Conservation (phyloP, 1,139 yeast genomes). For the Sugiyamaella pinicola region DNA sequence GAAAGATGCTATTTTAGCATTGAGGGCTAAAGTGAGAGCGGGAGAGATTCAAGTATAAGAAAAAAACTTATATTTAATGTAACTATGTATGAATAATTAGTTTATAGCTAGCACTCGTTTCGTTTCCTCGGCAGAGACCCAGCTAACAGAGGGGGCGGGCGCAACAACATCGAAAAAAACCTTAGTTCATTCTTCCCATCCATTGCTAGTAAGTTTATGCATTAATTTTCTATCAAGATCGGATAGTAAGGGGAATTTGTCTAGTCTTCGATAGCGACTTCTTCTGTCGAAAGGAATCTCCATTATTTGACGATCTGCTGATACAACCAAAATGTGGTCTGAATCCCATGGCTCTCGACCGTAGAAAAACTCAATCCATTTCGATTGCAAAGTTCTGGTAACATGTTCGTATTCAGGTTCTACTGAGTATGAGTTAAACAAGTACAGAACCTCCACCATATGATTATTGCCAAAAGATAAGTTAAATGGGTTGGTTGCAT, state of each 20-base stretch:
- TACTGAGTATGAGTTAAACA: constrained; percentile 33
- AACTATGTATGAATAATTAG: background rate
- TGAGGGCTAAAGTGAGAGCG: constrained; percentile 32
- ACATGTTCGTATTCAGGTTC: constrained; percentile 23
- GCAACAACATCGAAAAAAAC: too few relatives aligned
- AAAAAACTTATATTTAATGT: background rate
- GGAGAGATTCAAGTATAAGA: constrained; percentile 25
- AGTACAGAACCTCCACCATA: constrained; percentile 39
- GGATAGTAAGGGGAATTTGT: constrained; percentile 4
- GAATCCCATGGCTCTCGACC: constrained; percentile 34
- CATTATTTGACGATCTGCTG: constrained; percentile 7
- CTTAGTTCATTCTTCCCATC: constrained; percentile 3
- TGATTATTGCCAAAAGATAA: constrained; percentile 36
- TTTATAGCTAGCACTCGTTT: background rate
- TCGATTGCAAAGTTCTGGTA: constrained; percentile 29
- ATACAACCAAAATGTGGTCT: constrained; percentile 13
- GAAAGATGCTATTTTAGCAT: constrained; percentile 32
- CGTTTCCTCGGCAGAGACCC: too few relatives aligned
- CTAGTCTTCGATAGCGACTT: constrained; percentile 17
- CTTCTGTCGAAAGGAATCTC: constrained; percentile 9
- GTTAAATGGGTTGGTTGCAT: constrained; percentile 35
- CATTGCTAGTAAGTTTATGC: constrained; percentile 11
- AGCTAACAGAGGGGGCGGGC: too few relatives aligned
- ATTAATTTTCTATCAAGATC: constrained; percentile 3
- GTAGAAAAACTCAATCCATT: constrained; percentile 33